Evolutionary conservation across 2,329 filamentous ascomycete species (phyloP), one percentile per base, ranked within the genome.

Genomic region (Lasiodiplodia theobromae): DNA sequence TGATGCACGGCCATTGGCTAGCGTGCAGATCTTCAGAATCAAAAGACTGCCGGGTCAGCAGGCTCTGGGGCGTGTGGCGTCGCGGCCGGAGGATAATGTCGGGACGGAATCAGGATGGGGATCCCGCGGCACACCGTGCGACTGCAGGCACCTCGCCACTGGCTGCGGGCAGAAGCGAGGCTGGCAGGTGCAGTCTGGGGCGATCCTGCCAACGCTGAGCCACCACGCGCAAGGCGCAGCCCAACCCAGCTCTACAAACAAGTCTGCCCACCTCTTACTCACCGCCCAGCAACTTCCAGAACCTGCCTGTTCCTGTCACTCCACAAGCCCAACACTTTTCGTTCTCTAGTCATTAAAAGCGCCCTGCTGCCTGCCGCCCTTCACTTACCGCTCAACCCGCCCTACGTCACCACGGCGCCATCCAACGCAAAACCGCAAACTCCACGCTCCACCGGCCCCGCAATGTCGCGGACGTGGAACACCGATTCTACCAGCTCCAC

Each of bases 401-500:
- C 12, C 7, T 31, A 51, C 65, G 53, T 58, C 65, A 57, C 38
- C 53, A 58, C 37, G 47, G 60, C 16, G 18, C 60, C n/a, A 23
- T 14, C 65, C 28, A 49, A 31, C 53, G 34, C 63, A 25, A 28
- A 31, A 51, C 21, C 54, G 37, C 37, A 14, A n/a, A 40, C 3
- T 21, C 23, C 37, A 21, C 66, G 28, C 53, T 49, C 49, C 14
- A 11, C 44, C 16, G 25, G 70, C 63, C 64, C 72, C 60, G 56
- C 67, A 60, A 65, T 71, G 69, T 77, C 69, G 71, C 79, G 76
- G 73, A 84, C 81, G 52, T 83, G 82, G 77, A 78, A 83, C 70
- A 81, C 79, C 58, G 75, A 76, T 57, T 83, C 82, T n/a, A 82
- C 82, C 37, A 77, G 77, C 65, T 76, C 72, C 65, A 72, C 78